phyloP scores from a whole-genome alignment of 768 basidiomycete genomes.

The Boletus pseudopeckii region DNA sequence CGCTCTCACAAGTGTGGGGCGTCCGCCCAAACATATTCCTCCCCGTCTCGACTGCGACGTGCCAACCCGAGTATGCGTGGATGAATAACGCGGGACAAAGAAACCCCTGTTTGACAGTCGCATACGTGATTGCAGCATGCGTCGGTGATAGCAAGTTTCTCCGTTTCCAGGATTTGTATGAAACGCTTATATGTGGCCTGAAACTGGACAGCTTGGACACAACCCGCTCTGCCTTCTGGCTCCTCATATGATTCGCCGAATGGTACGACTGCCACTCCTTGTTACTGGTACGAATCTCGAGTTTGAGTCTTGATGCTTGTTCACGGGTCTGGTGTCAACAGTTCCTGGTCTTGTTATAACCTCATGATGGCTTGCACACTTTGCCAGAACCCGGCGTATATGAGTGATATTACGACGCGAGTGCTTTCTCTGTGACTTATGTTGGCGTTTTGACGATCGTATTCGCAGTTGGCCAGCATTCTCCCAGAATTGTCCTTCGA shows the following conservation, averaged over 20 bases:
- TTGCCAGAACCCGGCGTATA: conserved; percentile 40
- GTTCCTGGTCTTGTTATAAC: conserved; percentile 59
- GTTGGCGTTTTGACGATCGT: not conserved
- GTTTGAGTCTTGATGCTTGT: not conserved
- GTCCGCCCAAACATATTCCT: conserved; percentile 9
- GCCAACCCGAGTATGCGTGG: conserved; percentile 21
- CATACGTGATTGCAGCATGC: conserved; percentile 32
- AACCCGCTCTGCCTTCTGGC: conserved; percentile 22
- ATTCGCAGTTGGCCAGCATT: conserved; percentile 23
- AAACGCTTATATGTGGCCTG: not conserved
- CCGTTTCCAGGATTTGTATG: not conserved
- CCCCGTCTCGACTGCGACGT: conserved; percentile 15
- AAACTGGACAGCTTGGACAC: conserved; percentile 19
- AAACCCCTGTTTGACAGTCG: conserved; percentile 25
- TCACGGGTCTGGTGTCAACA: conserved; percentile 15
- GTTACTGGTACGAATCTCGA: conserved; percentile 25
- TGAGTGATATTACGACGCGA: conserved; percentile 28
- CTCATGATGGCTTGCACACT: conserved; percentile 48
- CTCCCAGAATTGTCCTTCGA: conserved; percentile 16
- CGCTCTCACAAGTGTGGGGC: conserved; percentile 4
- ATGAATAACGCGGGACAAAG: conserved; percentile 20
- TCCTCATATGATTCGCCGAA: conserved; percentile 22
- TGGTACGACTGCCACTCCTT: conserved; percentile 22
- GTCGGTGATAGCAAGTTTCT: conserved; percentile 21
- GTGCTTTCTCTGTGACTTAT: conserved; percentile 8